Base-by-base conservation (phyloP, 1,284 basidiomycete species). In the Puccinia hordei region DNA sequence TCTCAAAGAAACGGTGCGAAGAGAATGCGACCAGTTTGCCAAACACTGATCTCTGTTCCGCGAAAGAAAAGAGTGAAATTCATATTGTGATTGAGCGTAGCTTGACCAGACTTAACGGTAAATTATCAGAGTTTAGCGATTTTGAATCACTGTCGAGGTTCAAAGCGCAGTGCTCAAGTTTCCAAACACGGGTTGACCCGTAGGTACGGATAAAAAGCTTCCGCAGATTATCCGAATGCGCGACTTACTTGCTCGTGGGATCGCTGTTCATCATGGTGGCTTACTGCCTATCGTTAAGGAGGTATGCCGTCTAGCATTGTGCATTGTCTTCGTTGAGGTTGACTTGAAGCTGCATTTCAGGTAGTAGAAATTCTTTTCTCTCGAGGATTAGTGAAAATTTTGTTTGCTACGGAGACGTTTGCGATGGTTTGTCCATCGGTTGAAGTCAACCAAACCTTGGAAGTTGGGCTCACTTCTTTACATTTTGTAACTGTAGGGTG, bases 351-450 rank as follows among this genome's bases (percentile, higher is more conserved):
- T 66, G 57, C 57, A 55, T 2, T 33, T 3, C 61, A 95, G 92
- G 90, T 97, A 12, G 96, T 99, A 22, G 96, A 99, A 86, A 92
- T 99, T 59, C 88, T 99, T 22, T 99, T 99, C 85, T 93, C 95
- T 12, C 90, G 95, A 49, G 97, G 97, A 30, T 88, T 99, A 53
- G 96, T 99, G 81, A 99, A 99, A 86, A 91, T 98, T 22, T 87
- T 99, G 13, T 99, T 99, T 85, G 97, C 97, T 0, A 99, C 97
- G 0, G 97, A 99, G 86, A 99, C 97, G 0, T 99, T 99, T 85
- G 97, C 97, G 0, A 99, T 99, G 97, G 94, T 94, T 81, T 81
- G 88, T 83, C 44, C 59, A 27, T 44, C 8, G 5, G 13, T 55
- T 51, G 5, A 4, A 35, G 46, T 61, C 51, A 74, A 8, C 10